Conservation (phyloP, 768 basidiomycete species). For the Boletus vinaceobasis region DNA sequence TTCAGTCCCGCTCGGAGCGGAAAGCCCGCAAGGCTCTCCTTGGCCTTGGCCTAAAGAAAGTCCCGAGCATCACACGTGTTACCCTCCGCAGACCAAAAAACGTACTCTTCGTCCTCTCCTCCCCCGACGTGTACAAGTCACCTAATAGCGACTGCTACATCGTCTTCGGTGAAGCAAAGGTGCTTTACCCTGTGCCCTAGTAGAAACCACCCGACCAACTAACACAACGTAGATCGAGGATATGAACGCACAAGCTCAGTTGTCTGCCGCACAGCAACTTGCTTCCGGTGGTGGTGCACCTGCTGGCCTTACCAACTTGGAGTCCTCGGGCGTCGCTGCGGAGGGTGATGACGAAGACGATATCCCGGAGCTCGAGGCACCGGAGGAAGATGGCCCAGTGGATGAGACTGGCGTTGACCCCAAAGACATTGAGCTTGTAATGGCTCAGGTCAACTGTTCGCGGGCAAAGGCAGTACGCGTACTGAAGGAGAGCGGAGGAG, state of each 20-base stretch:
- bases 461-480: constrained; percentile 89
- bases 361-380: constrained; percentile 78
- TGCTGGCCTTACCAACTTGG: constrained; percentile 44
- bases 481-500: constrained; percentile 88
- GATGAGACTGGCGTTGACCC: constrained; percentile 89
- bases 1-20: constrained; percentile 91
- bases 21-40: constrained; percentile 94
- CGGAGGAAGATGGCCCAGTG: constrained; percentile 76
- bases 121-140: constrained; percentile 97
- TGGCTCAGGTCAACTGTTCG: constrained; percentile 83
- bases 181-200: constrained; percentile 27
- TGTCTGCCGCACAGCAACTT: constrained; percentile 78
- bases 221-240: constrained; percentile 65
- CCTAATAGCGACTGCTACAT: constrained; percentile 98
- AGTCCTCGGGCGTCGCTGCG: constrained; percentile 47
- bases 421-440: constrained; percentile 94
- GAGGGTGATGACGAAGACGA: constrained; percentile 69
- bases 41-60: constrained; percentile 87
- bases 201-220: neutral
- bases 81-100: constrained; percentile 94
- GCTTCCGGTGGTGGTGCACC: constrained; percentile 46
- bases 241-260: constrained; percentile 75
- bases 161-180: constrained; percentile 98
- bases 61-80: constrained; percentile 91
- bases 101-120: constrained; percentile 88